Conservation (phyloP, 257 asterid genomes). For the Pogostemon cablin region DNA sequence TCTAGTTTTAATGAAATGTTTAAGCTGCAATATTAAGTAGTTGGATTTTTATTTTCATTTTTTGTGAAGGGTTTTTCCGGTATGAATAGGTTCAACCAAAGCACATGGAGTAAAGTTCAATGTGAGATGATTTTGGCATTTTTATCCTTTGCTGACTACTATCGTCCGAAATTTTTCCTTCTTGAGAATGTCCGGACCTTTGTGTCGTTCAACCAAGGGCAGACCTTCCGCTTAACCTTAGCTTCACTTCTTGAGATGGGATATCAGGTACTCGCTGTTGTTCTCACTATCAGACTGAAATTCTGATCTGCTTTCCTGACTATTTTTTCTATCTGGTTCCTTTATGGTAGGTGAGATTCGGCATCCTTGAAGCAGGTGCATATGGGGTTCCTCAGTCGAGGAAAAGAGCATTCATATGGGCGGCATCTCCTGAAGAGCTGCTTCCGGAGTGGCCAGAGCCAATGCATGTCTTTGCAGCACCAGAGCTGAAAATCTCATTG, state of each 20-base stretch:
- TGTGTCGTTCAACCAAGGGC: slow-evolving; percentile 95
- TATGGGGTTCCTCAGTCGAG: slow-evolving; percentile 96
- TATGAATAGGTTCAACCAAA: slow-evolving; percentile 89
- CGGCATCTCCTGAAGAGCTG: slow-evolving; percentile 87
- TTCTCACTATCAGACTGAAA: slow-evolving; percentile 9
- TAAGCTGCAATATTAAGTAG: slow-evolving; percentile 26
- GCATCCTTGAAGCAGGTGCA: slow-evolving; percentile 97
- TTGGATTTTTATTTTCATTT: slow-evolving; percentile 10
- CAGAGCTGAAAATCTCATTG: slow-evolving; percentile 74
- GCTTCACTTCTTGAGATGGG: slow-evolving; percentile 99
- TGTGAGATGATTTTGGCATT: slow-evolving; percentile 97
- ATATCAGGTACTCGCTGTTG: slow-evolving; percentile 66
- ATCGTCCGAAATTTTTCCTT: slow-evolving; percentile 89
- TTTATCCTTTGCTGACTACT: slow-evolving; percentile 90
- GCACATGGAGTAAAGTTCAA: slow-evolving; percentile 98
- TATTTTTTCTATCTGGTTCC: slow-evolving; percentile 13
- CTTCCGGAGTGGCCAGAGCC: slow-evolving; percentile 99
- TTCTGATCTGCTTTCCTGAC: slow-evolving; percentile 12
- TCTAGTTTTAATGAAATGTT: slow-evolving; percentile 12
- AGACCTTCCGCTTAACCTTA: slow-evolving; percentile 84
- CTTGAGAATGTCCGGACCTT: slow-evolving; percentile 96
- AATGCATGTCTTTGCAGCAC: slow-evolving; percentile 90
- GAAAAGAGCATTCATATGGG: slow-evolving; percentile 98
- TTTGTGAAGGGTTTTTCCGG: slow-evolving; percentile 89
- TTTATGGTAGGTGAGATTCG: slow-evolving; percentile 72